phyloP scores from a whole-genome alignment of 2,329 filamentous ascomycete genomes.

The Cytospora leucostoma region DNA sequence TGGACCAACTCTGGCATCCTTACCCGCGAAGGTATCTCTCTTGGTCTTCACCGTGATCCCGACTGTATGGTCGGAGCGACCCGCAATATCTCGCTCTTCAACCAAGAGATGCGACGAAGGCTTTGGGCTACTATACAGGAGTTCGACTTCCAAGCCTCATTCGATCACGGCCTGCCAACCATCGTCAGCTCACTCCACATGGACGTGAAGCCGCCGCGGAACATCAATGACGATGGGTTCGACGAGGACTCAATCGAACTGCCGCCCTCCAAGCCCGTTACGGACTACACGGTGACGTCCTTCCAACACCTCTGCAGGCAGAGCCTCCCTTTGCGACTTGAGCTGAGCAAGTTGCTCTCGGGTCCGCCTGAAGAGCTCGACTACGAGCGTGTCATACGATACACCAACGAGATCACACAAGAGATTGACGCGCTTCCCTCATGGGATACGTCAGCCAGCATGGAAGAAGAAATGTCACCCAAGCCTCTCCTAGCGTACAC shows the following conservation, averaged over 20 bases:
- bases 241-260: conserved; percentile 54
- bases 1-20: conserved; percentile 60
- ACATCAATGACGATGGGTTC: conserved; percentile 60
- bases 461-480: conserved; percentile 41
- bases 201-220: conserved; percentile 56
- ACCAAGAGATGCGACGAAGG: conserved; percentile 62
- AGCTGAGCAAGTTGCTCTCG: conserved; percentile 58
- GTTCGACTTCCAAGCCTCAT: conserved; percentile 63
- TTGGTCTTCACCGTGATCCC: conserved; percentile 62
- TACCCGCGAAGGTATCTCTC: conserved; percentile 58
- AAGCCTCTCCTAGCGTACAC: conserved; percentile 62
- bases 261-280: conserved; percentile 52
- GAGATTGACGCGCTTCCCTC: conserved; percentile 62
- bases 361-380: conserved; percentile 57
- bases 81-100: conserved; percentile 53
- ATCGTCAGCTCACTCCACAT: conserved; percentile 58
- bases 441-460: conserved; percentile 49
- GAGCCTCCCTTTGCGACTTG: conserved; percentile 57
- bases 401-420: conserved; percentile 61
- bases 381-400: conserved; percentile 63
- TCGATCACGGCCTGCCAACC: conserved; percentile 61
- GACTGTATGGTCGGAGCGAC: conserved; percentile 52
- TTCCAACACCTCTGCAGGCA: conserved; percentile 60
- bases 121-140: conserved; percentile 64
- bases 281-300: conserved; percentile 59